phyloP scores from a whole-genome alignment of 495 filamentous ascomycete genomes.

The Zalerion maritima region DNA sequence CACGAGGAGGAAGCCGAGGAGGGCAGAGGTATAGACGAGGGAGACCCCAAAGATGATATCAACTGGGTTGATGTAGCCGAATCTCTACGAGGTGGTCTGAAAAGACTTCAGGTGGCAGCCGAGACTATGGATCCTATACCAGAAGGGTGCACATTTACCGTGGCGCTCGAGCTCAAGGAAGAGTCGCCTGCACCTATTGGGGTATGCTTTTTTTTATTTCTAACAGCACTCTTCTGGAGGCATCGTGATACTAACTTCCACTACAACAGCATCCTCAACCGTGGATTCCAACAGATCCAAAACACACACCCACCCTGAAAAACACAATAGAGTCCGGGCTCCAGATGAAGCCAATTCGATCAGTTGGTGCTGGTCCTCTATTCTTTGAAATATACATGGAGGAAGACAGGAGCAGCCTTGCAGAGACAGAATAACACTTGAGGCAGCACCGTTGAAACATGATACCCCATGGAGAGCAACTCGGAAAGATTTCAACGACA shows the following conservation, averaged over 20 bases:
- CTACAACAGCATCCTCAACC: conserved; percentile 41
- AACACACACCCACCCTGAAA: conserved; percentile 25
- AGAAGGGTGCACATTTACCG: conserved; percentile 65
- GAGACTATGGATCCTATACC: conserved; percentile 51
- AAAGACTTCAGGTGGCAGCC: conserved; percentile 37
- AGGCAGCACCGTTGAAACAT: too few relatives aligned
- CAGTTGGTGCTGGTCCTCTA: conserved; percentile 48
- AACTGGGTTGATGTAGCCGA: conserved; percentile 30
- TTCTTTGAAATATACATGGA: conserved; percentile 58
- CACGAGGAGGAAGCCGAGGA: conserved; percentile 3
- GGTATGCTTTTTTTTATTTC: conserved; percentile 19
- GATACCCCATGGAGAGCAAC: too few relatives aligned
- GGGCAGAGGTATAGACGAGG: conserved; percentile 3
- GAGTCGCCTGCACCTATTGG: conserved; percentile 62
- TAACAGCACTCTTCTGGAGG: not conserved
- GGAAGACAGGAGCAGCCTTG: too few relatives aligned
- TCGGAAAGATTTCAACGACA: too few relatives aligned
- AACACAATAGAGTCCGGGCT: conserved; percentile 20
- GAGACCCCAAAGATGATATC: conserved; percentile 9
- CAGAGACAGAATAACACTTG: too few relatives aligned
- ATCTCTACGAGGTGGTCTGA: conserved; percentile 34
- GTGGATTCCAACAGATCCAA: conserved; percentile 48
- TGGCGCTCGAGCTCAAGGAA: conserved; percentile 72
- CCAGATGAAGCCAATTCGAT: conserved; percentile 38
- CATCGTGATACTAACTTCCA: not conserved